Evolutionary conservation across 176 grass and related monocot species (phyloP), one percentile per base, ranked within the genome.

Genomic region (Zizania latifolia): DNA sequence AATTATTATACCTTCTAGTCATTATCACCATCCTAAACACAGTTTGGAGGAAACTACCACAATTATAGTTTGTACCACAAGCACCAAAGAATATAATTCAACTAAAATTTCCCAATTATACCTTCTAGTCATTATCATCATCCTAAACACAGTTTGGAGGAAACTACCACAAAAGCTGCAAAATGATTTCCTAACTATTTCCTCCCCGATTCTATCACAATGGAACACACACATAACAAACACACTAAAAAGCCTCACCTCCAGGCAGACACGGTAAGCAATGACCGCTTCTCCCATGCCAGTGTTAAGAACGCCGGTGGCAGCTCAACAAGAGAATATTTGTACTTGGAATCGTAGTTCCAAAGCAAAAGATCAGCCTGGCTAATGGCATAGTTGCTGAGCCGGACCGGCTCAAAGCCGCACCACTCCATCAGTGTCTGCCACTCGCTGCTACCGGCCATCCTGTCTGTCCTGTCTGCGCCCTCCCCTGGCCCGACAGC

Each of bases 201-300:
- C 60, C 48, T 69, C 53, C 27, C 46, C 29, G 68, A 73, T 27
- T 33, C 57, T 72, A 78, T 58, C 75, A 79, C 48, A 72, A 65
- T 46, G 75, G 32, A 39, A 15, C 58, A 48, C 53, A 27, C 16
- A 16, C 63, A 0, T 15, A 37, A 1, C 51, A 61, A 71, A 72
- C 65, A 57, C 62, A 75, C 68, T 28, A 41, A 46, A 54, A 28
- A 3, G 19, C 34, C 70, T 95, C 89, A 99, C 81, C 82, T 82
- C 95, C 95, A 99, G 19, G 92, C 90, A 66, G 95, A 99, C 29
- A 99, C 89, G 2, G 96, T 94, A 76, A 99, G 84, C 41, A 99
- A 81, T 1, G 85, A 87, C 57, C 84, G 84, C 24, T 83, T 84
- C 57, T 86, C 86, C 96, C 96, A 99, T 6, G 86, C 91, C 15